Percentiles rank a stretch among this genome's conserved stretches.
phyloP scores from a whole-genome alignment of 2,329 filamentous ascomycete genomes.

The Apiospora hydei region DNA sequence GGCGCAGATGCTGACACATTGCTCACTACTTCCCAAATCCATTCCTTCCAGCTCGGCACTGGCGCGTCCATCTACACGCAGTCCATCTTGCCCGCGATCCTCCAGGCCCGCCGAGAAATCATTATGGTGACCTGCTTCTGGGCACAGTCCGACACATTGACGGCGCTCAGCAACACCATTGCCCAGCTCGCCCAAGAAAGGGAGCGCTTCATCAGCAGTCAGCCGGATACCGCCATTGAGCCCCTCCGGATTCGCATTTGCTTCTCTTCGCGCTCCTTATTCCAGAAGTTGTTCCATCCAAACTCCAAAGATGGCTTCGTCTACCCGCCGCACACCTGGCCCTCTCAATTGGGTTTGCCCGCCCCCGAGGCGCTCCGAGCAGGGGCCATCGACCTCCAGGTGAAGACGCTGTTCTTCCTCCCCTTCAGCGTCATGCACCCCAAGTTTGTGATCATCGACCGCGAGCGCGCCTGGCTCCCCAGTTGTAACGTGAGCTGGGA shows the following conservation, averaged over 20 bases:
- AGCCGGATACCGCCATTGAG: slow-evolving; percentile 31
- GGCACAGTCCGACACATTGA: slow-evolving; percentile 70
- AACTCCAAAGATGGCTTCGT: slow-evolving; percentile 66
- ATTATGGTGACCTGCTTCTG: slow-evolving; percentile 86
- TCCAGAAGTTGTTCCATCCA: slow-evolving; percentile 79
- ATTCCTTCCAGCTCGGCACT: slow-evolving; percentile 62
- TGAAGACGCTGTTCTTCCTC: slow-evolving; percentile 81
- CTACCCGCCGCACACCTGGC: slow-evolving; percentile 68
- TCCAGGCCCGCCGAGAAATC: slow-evolving; percentile 67
- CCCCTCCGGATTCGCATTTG: slow-evolving; percentile 72
- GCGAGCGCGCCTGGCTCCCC: slow-evolving; percentile 70
- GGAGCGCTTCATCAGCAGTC: slow-evolving; percentile 47
- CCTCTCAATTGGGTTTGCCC: slow-evolving; percentile 68
- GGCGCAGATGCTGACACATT: slow-evolving; percentile 51
- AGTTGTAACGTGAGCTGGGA: slow-evolving; percentile 90
- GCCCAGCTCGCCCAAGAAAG: slow-evolving; percentile 61
- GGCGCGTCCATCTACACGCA: slow-evolving; percentile 63
- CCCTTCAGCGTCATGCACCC: slow-evolving; percentile 90
- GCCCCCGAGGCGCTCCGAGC: slow-evolving; percentile 56
- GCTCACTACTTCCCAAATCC: slow-evolving; percentile 55
- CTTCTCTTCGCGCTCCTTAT: slow-evolving; percentile 75
- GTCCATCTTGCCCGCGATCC: slow-evolving; percentile 67
- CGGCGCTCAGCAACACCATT: slow-evolving; percentile 64
- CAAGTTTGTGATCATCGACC: slow-evolving; percentile 81
- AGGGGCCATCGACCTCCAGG: slow-evolving; percentile 68